A percentile compares a stretch with the other conserved stretches of the same genome.
Conservation (phyloP, 2,329 filamentous ascomycete genomes). For the Tolypocladium tropicale region DNA sequence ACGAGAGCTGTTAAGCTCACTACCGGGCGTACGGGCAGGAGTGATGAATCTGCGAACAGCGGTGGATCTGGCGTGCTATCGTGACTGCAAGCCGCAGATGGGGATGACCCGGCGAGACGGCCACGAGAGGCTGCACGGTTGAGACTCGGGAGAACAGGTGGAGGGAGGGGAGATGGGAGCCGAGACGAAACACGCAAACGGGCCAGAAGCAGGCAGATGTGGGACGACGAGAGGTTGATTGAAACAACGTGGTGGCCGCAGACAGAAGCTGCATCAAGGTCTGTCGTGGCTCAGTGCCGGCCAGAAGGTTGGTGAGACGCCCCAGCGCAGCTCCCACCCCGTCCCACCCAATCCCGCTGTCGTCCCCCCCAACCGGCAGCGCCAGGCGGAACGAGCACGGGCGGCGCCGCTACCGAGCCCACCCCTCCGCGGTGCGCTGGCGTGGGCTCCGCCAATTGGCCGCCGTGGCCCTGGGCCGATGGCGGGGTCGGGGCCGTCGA, state of each 20-base stretch:
- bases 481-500: background rate
- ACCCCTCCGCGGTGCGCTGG: conserved; percentile 1
- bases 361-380: too few relatives aligned
- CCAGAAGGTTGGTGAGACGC: background rate
- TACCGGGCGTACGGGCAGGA: background rate
- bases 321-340: background rate
- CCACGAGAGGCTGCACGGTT: background rate
- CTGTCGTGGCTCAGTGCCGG: conserved; percentile 2
- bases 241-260: conserved; percentile 1
- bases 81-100: background rate
- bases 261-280: conserved; percentile 1
- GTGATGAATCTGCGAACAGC: background rate
- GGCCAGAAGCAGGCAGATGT: background rate
- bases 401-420: background rate
- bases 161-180: background rate
- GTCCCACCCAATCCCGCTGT: background rate
- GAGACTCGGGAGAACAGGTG: background rate
- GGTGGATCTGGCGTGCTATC: background rate
- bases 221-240: background rate
- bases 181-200: background rate
- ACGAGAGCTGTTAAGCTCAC: background rate
- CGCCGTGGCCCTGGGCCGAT: background rate
- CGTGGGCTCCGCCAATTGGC: conserved; percentile 8
- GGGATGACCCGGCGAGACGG: background rate
- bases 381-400: background rate